Evolutionary conservation across 2,329 filamentous ascomycete genomes (phyloP), one percentile per base, ranked within the genome.

Genomic region (Penicillium decumbens): DNA sequence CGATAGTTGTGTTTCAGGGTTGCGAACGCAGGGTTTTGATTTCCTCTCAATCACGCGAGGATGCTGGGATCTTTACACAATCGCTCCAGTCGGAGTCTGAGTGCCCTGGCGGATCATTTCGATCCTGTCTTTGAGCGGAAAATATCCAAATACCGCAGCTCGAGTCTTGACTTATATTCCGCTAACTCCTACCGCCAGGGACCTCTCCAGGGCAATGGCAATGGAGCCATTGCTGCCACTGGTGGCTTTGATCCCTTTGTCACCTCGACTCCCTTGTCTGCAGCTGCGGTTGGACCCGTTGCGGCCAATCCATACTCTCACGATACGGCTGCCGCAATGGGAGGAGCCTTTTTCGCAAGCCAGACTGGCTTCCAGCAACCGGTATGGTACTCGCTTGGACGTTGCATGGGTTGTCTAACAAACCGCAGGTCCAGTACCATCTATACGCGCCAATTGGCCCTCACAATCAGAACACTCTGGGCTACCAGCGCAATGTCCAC

Each of bases 361-460:
- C 71, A 79, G 54, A 73, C 75, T 49, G 75, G 76, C 46, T 84
- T 81, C 63, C 79, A 81, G 18, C 84, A 87, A 57, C 87, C 87
- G 20, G 82, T 84, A 69, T 64, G 77, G 48, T 48, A 24, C 35
- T 20, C 24, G 15, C 3, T 45, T 8, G 6, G 13, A 12, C 3
- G 43, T 47, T 32, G 51, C 28, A 32, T 20, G 9, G 4, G 6
- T n/a, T 47, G 24, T 46, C 47, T 43, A 53, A 41, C 18, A 23
- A 20, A 27, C 20, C 23, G 6, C 53, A 86, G 83, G 80, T 90
- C 5, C 88, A 92, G 75, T 95, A 96, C 67, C 93, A 98, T 68
- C 79, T 95, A 10, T 98, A 98, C 69, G 88, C 89, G 28, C 90
- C 91, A 0, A 80, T 91, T 49, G 89, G 89, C 5, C 84, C 88